These are phyloP conservation scores for Psilocybe sp. DNA, from an alignment of 768 basidiomycete genomes.

Conservation along the genomic window DNA sequence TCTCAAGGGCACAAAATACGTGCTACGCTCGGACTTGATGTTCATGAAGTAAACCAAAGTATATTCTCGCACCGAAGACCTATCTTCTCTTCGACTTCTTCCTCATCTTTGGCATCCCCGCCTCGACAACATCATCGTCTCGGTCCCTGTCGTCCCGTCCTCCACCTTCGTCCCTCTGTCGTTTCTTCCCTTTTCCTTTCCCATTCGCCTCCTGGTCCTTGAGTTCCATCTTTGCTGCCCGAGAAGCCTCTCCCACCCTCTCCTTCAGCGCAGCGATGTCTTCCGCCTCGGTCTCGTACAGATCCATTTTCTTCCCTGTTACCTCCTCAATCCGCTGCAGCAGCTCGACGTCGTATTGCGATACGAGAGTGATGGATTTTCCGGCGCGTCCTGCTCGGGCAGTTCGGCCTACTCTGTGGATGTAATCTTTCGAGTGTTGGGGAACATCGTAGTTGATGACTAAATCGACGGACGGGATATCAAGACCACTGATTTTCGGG, in stretches of 20 bases:
- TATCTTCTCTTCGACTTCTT: conserved; percentile 46
- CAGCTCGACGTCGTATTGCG: conserved; percentile 97
- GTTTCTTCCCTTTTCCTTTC: conserved; percentile 38
- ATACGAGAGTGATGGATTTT: conserved; percentile 95
- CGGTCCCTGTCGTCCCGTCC: conserved; percentile 78
- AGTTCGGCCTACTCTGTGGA: conserved; percentile 96
- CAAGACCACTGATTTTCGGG: conserved; percentile 64
- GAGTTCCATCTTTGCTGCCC: conserved; percentile 70
- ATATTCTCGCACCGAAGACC: neutral
- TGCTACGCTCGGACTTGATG: conserved; percentile 72
- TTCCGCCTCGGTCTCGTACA: conserved; percentile 84
- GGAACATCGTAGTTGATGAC: conserved; percentile 99
- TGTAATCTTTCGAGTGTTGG: conserved; percentile 98
- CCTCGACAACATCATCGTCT: conserved; percentile 91
- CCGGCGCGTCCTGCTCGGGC: conserved; percentile 97
- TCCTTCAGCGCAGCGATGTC: conserved; percentile 86
- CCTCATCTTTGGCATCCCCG: conserved; percentile 74
- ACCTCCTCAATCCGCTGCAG: conserved; percentile 93
- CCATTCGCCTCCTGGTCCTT: conserved; percentile 65
- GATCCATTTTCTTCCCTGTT: conserved; percentile 87
- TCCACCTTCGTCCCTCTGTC: conserved; percentile 44
- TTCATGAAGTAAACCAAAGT: conserved; percentile 40
- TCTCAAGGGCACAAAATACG: conserved; percentile 61
- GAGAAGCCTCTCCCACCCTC: conserved; percentile 83
- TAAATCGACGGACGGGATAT: conserved; percentile 93